Evolutionary conservation across 1,139 yeast species (phyloP), one percentile per base, ranked within the genome.

Genomic region (Suhomyces wounanorum): DNA sequence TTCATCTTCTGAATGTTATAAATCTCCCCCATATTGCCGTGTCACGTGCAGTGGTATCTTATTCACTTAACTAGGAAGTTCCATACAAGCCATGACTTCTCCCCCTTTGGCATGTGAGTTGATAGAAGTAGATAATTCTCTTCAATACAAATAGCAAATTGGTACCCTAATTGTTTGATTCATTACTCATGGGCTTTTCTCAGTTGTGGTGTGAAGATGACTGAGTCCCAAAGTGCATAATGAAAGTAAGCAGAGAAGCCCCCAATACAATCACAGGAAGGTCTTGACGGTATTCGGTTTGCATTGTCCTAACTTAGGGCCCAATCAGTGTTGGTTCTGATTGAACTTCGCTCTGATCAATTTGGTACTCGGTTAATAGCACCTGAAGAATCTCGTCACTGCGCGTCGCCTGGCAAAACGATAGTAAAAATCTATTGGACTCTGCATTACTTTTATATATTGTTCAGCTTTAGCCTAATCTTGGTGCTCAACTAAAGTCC

Each of bases 41-140:
- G 17, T 44, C 47, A 44, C 47, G 47, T 44, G 47, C 37, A 18
- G 18, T 33, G 14, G 37, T 33, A 18, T 33, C 37, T 33, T 33
- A 33, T 30, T n/a, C 33, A 30, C 14, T n/a, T 30, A 26, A 9
- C 11, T 26, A 26, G 30, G 10, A 2, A 26, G 10, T 10, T 30
- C 11, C 1, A 30, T n/a, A 5, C 4, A 11, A 30, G 33, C 33
- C n/a, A 30, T 30, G 33, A 14, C 33, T 5, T 13, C 33, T n/a
- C n/a, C 8, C 14, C 3, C 2, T 21, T 2, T 6, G n/a, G 33
- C n/a, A 30, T 30, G 14, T 30, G 33, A 30, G 33, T 30, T 30
- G 33, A 4, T 30, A 30, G 30, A 30, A 30, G 14, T 11, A 30
- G 11, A 11, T 30, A 30, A 11, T 30, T 9, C 14, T 7, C 11